Conservation (phyloP, 1,284 basidiomycete species). For the Salmacisia buchloeana region DNA sequence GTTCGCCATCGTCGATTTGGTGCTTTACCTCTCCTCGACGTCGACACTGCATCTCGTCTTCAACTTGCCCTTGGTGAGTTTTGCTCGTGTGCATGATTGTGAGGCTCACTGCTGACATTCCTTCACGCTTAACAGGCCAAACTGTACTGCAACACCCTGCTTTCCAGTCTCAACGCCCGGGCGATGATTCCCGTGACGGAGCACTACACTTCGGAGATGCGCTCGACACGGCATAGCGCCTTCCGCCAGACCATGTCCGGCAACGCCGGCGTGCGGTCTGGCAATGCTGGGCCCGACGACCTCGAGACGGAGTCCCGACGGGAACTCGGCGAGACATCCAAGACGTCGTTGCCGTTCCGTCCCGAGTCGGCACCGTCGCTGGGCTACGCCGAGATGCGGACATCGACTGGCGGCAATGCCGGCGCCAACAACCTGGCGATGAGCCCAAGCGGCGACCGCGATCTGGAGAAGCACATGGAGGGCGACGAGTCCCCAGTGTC, state of each 20-base stretch:
- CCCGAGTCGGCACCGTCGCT: background rate
- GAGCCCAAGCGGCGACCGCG: background rate
- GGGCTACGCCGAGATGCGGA: background rate
- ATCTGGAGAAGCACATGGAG: background rate
- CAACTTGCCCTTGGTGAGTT: slow-evolving; percentile 31
- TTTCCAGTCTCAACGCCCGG: slow-evolving; percentile 44
- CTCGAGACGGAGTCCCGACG: background rate
- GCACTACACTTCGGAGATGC: background rate
- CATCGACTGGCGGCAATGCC: too few relatives aligned
- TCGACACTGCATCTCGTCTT: slow-evolving; percentile 40
- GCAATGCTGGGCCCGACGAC: background rate
- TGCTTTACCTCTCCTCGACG: slow-evolving; percentile 37
- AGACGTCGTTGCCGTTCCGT: background rate
- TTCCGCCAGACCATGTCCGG: slow-evolving; percentile 24
- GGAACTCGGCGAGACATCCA: background rate
- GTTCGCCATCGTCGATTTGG: slow-evolving; percentile 38
- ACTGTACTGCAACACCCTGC: slow-evolving; percentile 46
- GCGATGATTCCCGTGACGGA: slow-evolving; percentile 13
- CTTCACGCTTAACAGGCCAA: slow-evolving; percentile 21
- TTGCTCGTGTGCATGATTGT: background rate
- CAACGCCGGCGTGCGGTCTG: slow-evolving; percentile 9
- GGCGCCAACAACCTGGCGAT: too few relatives aligned
- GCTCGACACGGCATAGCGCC: slow-evolving; percentile 19
- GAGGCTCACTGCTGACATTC: background rate
- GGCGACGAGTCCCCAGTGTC: background rate